Base-by-base conservation (phyloP, 2,329 filamentous ascomycete genomes). In the Monilinia vaccinii-corymbosi region DNA sequence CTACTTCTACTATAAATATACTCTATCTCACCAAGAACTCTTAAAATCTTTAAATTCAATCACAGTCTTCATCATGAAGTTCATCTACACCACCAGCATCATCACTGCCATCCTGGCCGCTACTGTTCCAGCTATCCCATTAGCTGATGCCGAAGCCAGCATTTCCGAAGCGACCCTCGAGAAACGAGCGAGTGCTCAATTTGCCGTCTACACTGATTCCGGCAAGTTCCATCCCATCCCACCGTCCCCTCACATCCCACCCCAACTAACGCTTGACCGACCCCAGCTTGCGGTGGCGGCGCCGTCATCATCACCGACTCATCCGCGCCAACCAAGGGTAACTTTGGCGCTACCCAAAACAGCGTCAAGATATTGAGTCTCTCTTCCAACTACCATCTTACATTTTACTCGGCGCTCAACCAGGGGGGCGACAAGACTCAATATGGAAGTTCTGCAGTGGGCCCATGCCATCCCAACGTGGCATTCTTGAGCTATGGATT, bases 41-140 rank as follows among this genome's bases (percentile, higher is more conserved):
- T 36, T 6, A 3, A 10, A 28, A n/a, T 14, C 31, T 3, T 47
- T 8, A 34, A 2, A n/a, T 36, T 8, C 1, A 55, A 14, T 21
- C 34, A 34, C 5, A 34, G 0, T 10, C 5, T 32, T 36, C 52
- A 47, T 47, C 31, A 56, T 56, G 53, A 56, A 56, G 53, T 36
- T 56, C 31, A n/a, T 56, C 44, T 56, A 47, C 21, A 56, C 53
- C 21, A 36, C 53, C 42, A 36, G 53, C 42, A 47, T 56, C 31
- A 56, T 56, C 53, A 56, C 53, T 14, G 42, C 42, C 42, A 45
- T 56, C 31, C 25, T 56, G 21, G 53, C 53, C 21, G 31, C 53
- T 36, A 31, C 36, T 25, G 42, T 28, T 4, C 42, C 53, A 36
- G 53, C 53, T 18, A 42, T 56, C 1, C 53, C 53, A 2, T 31